Percentiles rank a stretch among this genome's conserved stretches.
phyloP scores from a whole-genome alignment of 441 rosid species.

The Rhodomyrtus psidioides region DNA sequence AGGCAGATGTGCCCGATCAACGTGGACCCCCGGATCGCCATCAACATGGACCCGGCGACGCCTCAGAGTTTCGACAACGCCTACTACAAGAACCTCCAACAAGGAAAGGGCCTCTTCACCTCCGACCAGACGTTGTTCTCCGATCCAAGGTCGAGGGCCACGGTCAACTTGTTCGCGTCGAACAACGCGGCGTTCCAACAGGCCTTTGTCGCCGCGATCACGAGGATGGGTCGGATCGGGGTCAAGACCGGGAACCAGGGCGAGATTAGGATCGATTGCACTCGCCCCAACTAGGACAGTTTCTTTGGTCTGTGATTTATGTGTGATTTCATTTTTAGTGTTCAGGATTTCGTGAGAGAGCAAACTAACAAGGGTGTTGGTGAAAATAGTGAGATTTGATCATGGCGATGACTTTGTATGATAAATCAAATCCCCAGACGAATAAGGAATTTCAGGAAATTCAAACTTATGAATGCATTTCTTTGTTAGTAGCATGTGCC shows the following conservation, averaged over 20 bases:
- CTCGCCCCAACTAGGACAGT: slow-evolving; percentile 26
- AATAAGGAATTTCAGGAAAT: neutral
- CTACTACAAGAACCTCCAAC: slow-evolving; percentile 50
- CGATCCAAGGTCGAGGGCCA: slow-evolving; percentile 33
- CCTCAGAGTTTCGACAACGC: slow-evolving; percentile 51
- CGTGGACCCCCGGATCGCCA: slow-evolving; percentile 50
- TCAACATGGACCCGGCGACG: slow-evolving; percentile 58
- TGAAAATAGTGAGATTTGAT: neutral
- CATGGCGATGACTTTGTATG: neutral
- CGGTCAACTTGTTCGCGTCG: slow-evolving; percentile 44
- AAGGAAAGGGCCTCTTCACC: slow-evolving; percentile 41
- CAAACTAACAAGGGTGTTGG: neutral
- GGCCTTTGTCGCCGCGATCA: slow-evolving; percentile 45
- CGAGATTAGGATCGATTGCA: slow-evolving; percentile 46
- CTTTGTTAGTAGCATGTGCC: neutral
- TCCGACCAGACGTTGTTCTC: slow-evolving; percentile 51
- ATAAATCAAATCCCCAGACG: neutral
- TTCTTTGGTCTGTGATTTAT: no score
- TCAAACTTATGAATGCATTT: neutral
- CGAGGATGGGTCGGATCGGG: slow-evolving; percentile 46
- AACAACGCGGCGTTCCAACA: slow-evolving; percentile 29
- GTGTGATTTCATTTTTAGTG: neutral
- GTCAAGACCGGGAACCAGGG: slow-evolving; percentile 47
- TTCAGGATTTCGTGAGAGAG: neutral
- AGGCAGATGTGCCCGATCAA: slow-evolving; percentile 45